Conservation (phyloP, 768 basidiomycete genomes). For the Mycena galopus region DNA sequence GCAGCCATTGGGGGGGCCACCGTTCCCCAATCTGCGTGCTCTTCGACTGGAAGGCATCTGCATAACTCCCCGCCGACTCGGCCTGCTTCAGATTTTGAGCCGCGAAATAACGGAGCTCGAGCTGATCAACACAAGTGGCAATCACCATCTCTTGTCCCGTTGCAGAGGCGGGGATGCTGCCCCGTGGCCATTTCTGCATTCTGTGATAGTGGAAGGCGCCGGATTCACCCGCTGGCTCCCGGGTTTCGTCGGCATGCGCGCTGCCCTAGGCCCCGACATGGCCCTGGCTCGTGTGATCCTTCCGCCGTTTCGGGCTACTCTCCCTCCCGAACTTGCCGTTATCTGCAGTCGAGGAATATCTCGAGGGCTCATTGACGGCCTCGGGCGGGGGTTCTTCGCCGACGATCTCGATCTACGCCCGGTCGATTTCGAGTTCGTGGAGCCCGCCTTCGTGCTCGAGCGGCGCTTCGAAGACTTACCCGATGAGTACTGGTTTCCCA, state of each 20-base stretch:
- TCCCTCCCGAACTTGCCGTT: background rate
- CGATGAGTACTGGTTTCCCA: background rate
- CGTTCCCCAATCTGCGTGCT: background rate
- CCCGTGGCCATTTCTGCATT: background rate
- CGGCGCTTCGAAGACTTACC: too few relatives aligned
- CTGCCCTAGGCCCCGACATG: background rate
- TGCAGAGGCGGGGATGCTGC: background rate
- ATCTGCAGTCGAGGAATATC: background rate
- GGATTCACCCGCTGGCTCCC: background rate
- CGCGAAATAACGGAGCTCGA: constrained; percentile 8
- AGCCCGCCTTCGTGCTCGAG: background rate
- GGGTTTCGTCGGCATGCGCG: background rate
- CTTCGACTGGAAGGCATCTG: background rate
- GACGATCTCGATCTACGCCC: background rate
- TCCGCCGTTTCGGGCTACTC: background rate
- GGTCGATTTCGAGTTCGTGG: background rate
- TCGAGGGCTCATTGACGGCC: background rate
- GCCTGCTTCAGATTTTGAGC: background rate
- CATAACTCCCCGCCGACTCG: background rate
- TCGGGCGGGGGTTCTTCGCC: background rate
- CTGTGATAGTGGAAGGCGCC: background rate
- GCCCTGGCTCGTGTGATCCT: background rate
- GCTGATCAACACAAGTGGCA: background rate
- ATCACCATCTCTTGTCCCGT: background rate
- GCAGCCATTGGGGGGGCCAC: background rate